phyloP scores from a whole-genome alignment of 495 filamentous ascomycete species.

The Penicillium steckii region DNA sequence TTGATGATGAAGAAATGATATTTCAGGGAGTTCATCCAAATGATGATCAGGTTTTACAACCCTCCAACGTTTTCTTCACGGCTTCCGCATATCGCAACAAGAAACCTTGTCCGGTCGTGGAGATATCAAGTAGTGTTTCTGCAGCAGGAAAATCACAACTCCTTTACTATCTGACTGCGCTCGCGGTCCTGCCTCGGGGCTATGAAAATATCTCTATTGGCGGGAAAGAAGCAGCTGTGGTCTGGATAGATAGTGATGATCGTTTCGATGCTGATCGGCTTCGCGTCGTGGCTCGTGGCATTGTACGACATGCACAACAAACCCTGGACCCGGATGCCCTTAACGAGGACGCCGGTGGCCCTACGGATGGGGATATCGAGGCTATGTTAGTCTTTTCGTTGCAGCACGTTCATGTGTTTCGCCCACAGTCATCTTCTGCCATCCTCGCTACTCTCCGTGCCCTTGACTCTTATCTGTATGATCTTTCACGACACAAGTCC shows the following conservation, averaged over 20 bases:
- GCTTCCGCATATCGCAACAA: constrained; percentile 13
- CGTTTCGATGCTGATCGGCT: constrained; percentile 65
- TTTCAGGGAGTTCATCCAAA: background rate
- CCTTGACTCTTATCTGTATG: constrained; percentile 53
- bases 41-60: background rate
- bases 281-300: constrained; percentile 31
- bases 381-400: constrained; percentile 34
- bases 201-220: constrained; percentile 27
- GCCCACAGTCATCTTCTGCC: constrained; percentile 50
- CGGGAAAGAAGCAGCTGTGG: constrained; percentile 59
- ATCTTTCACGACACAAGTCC: constrained; percentile 47
- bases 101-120: constrained; percentile 47
- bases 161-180: constrained; percentile 64
- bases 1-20: constrained; percentile 22
- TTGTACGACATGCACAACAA: constrained; percentile 19
- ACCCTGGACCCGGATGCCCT: background rate
- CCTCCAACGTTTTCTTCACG: constrained; percentile 11
- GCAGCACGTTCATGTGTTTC: constrained; percentile 55
- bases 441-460: constrained; percentile 50
- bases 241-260: constrained; percentile 68
- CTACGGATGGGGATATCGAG: constrained; percentile 18
- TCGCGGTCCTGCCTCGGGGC: constrained; percentile 54
- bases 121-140: constrained; percentile 54
- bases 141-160: constrained; percentile 64
- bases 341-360: background rate